Percentiles rank a stretch among this genome's conserved stretches.
phyloP scores from a whole-genome alignment of 495 filamentous ascomycete species.

The Letharia lupina region DNA sequence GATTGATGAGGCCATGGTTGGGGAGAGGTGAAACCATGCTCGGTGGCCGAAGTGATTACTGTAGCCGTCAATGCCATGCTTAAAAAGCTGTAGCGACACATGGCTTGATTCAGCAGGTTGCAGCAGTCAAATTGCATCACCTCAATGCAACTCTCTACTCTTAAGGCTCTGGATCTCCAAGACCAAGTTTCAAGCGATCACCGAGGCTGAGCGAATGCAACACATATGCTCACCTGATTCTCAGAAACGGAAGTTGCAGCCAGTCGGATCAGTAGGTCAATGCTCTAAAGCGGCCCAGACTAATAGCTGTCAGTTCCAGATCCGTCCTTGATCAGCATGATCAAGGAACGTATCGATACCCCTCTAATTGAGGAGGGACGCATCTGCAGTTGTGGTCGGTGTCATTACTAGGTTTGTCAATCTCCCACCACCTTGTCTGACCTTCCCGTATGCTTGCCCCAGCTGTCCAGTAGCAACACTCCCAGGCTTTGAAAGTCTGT shows the following conservation, averaged over 20 bases:
- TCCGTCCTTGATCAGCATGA: background rate
- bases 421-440: background rate
- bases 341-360: background rate
- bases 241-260: background rate
- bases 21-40: background rate
- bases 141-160: no score
- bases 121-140: no score
- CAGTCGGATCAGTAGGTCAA: background rate
- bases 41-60: background rate
- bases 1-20: constrained; percentile 53
- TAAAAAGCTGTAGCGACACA: background rate
- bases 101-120: background rate
- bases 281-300: background rate
- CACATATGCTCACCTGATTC: background rate
- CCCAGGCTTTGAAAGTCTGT: background rate
- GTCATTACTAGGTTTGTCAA: background rate
- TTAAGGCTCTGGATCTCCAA: background rate
- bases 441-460: background rate
- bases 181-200: background rate
- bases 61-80: background rate
- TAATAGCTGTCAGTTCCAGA: background rate
- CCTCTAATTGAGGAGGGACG: background rate
- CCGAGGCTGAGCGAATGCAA: background rate
- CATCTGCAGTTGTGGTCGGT: background rate
- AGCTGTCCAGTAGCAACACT: background rate